A percentile compares a stretch with the other conserved stretches of the same genome.
These are phyloP conservation scores for Saccharomyces hybrid DNA, from an alignment of 1,139 yeast species.

Conservation along the genomic window DNA sequence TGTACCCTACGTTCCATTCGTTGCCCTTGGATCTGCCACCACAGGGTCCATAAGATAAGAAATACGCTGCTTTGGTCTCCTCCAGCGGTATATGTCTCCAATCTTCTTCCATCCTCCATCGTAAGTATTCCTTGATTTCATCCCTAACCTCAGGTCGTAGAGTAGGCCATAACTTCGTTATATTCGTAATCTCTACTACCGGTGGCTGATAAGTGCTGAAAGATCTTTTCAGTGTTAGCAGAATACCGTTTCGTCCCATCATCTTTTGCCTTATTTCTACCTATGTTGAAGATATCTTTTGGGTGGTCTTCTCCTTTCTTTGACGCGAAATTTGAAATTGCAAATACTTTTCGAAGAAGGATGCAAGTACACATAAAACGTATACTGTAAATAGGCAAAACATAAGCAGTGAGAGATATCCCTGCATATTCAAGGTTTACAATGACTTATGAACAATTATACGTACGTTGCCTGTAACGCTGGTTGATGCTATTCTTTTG, in stretches of 20 bases:
- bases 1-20: slow-evolving; percentile 13
- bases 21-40: slow-evolving; percentile 23
- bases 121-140: slow-evolving; percentile 38
- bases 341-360: background rate
- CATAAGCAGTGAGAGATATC: background rate
- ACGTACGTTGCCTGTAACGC: background rate
- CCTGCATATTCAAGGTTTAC: background rate
- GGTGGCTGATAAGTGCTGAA: slow-evolving; percentile 22
- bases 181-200: slow-evolving; percentile 8
- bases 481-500: background rate
- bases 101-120: slow-evolving; percentile 37
- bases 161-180: slow-evolving; percentile 31
- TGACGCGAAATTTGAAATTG: slow-evolving; percentile 3
- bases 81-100: slow-evolving; percentile 34
- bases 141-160: slow-evolving; percentile 36
- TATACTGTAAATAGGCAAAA: too few relatives aligned
- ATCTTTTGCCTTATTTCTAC: background rate
- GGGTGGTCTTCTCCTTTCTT: background rate
- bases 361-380: background rate
- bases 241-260: background rate
- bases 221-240: background rate
- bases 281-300: too few relatives aligned
- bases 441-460: background rate
- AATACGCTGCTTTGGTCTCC: slow-evolving; percentile 34
- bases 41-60: slow-evolving; percentile 24